phyloP scores from a whole-genome alignment of 2,329 filamentous ascomycete genomes.

The Hysterium pulicare region DNA sequence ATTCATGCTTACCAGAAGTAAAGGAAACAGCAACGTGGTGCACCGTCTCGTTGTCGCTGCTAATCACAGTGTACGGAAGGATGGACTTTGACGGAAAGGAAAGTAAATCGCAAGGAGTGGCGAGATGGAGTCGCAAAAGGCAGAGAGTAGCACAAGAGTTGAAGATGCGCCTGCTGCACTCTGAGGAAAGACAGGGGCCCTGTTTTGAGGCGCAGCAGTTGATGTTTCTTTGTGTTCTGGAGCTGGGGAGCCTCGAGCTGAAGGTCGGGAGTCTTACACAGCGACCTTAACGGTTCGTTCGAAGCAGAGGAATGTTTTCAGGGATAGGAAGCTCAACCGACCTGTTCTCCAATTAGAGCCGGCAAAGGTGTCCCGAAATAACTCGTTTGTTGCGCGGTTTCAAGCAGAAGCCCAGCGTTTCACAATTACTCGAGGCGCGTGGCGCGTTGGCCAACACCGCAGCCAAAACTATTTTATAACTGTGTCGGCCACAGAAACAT shows the following conservation, averaged over 20 bases:
- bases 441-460: constrained; percentile 1
- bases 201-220: constrained; percentile 17
- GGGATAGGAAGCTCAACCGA: background rate
- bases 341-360: constrained; percentile 23
- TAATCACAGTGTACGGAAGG: background rate
- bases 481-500: background rate
- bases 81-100: background rate
- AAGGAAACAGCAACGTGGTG: background rate
- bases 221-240: constrained; percentile 10
- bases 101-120: constrained; percentile 1
- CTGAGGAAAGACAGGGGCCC: too few species aligned
- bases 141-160: constrained; percentile 6
- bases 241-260: constrained; percentile 2
- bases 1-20: background rate
- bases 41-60: too few species aligned
- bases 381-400: constrained; percentile 27
- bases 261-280: constrained; percentile 9
- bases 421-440: constrained; percentile 17
- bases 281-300: constrained; percentile 22
- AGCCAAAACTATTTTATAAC: background rate
- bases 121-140: constrained; percentile 6
- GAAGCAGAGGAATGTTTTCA: constrained; percentile 16
- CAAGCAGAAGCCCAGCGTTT: constrained; percentile 29
- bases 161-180: constrained; percentile 6
- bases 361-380: constrained; percentile 17